Evolutionary conservation across 371 early-diverging fungal species (phyloP).

Genomic region (Choanephora cucurbitarum): DNA sequence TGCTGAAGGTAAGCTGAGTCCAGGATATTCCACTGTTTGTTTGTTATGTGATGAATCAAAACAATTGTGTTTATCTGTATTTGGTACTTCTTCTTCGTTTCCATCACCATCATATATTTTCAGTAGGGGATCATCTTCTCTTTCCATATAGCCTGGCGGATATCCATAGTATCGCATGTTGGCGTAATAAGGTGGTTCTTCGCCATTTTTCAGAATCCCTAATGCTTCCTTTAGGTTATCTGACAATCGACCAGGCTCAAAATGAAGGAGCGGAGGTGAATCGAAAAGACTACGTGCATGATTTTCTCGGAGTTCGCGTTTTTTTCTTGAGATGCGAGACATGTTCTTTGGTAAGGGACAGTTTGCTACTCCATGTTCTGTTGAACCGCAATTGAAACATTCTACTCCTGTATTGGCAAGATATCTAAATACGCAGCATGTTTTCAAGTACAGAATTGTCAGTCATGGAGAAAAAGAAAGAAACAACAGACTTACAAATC

Average conservation of each 20-base stretch:
- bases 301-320: neutral
- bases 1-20: neutral
- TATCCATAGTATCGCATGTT: slow-evolving; percentile 27
- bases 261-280: neutral
- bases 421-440: too few relatives aligned
- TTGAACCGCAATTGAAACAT: slow-evolving; percentile 26
- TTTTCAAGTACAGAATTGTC: too few relatives aligned
- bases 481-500: neutral
- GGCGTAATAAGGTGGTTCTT: slow-evolving; percentile 25
- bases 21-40: neutral
- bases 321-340: neutral
- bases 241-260: slow-evolving; percentile 23
- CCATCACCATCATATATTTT: neutral
- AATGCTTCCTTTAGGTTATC: slow-evolving; percentile 18
- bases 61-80: too few relatives aligned
- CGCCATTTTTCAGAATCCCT: slow-evolving; percentile 3
- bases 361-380: slow-evolving; percentile 12
- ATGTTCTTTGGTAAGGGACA: slow-evolving; percentile 5
- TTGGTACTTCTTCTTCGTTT: neutral
- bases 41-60: neutral
- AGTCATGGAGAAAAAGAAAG: too few relatives aligned
- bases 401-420: neutral
- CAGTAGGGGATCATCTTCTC: neutral
- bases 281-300: too few relatives aligned
- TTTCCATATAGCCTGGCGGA: slow-evolving; percentile 23